Base-by-base conservation (phyloP, 139 green algal genomes). In the Picocystis salinarum region DNA sequence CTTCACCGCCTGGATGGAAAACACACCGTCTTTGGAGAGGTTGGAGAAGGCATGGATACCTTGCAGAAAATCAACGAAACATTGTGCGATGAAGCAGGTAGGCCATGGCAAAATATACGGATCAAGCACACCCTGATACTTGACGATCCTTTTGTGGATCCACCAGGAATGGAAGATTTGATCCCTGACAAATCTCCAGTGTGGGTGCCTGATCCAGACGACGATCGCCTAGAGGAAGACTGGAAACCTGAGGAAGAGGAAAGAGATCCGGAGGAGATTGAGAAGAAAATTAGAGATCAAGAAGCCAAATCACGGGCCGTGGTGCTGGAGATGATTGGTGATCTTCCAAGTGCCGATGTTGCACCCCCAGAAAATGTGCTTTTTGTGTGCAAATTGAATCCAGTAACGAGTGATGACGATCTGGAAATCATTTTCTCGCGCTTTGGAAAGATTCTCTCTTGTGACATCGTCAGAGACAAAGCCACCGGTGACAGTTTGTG, bases 331-430 rank as follows among this genome's bases (percentile, higher is more conserved):
- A 96, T 99, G 89, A 83, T 96, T 52, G 85, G 80, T 0, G 76
- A 90, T 51, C 42, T 93, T 40, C 83, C 83, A 1, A 73, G 89
- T 28, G 83, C 79, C 7, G 85, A 96, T 22, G 83, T 72, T 22
- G 81, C 78, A 57, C 85, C 89, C 7, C 87, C 85, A 1, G 59
- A 74, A 46, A 88, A 92, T 62, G 77, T 92, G 66, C 62, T 99
- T 3, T 98, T 98, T 56, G 60, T 98, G n/a, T 96, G 88, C 76
- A 93, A 94, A 64, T 71, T 99, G 19, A 97, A 99, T 56, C 80
- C 79, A 5, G 75, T 92, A 28, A 91, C 77, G 1, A 69, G 18
- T 39, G 41, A 48, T 37, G 85, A 97, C 45, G 89, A 99, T 52
- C 52, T 99, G 52, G 89, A 97, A 46, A 94, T 94, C 64, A 95